These are phyloP conservation scores for Aspergillus diversus DNA, from an alignment of 495 filamentous ascomycete genomes.

Conservation along the genomic window DNA sequence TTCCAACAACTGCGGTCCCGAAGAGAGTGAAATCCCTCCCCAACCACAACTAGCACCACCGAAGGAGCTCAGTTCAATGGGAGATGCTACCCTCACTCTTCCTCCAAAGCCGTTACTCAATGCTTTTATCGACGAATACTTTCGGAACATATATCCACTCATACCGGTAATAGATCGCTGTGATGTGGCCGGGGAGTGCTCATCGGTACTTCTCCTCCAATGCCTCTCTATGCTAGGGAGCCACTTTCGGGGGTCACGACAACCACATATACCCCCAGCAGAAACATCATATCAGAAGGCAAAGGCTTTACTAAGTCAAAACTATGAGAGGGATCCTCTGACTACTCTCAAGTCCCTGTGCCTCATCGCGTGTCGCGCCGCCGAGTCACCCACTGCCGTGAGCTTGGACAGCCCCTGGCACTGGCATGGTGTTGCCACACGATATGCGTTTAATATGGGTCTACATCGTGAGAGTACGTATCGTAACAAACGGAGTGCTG, in stretches of 20 bases:
- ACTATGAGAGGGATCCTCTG: not conserved
- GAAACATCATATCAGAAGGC: not conserved
- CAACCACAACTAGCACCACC: not conserved
- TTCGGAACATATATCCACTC: not conserved
- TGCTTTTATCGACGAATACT: not conserved
- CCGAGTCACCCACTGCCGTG: not conserved
- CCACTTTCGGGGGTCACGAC: not conserved
- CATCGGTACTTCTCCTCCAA: not conserved
- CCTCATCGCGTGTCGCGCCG: not conserved
- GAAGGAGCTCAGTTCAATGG: not conserved
- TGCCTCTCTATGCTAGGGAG: not conserved
- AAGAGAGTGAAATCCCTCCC: not conserved
- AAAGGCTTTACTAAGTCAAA: not conserved
- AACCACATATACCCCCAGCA: not conserved
- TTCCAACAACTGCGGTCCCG: not conserved
- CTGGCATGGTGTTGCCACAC: not conserved
- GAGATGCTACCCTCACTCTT: not conserved
- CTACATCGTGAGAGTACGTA: not conserved
- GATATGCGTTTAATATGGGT: not conserved
- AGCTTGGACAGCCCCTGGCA: not conserved
- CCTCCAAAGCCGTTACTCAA: not conserved
- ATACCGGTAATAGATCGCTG: not conserved
- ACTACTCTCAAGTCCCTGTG: not conserved
- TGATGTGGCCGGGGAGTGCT: not conserved
- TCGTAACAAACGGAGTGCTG: not conserved